These are phyloP conservation scores for Botryosphaeria dothidea DNA, from an alignment of 2,329 filamentous ascomycete genomes.

Conservation along the genomic window DNA sequence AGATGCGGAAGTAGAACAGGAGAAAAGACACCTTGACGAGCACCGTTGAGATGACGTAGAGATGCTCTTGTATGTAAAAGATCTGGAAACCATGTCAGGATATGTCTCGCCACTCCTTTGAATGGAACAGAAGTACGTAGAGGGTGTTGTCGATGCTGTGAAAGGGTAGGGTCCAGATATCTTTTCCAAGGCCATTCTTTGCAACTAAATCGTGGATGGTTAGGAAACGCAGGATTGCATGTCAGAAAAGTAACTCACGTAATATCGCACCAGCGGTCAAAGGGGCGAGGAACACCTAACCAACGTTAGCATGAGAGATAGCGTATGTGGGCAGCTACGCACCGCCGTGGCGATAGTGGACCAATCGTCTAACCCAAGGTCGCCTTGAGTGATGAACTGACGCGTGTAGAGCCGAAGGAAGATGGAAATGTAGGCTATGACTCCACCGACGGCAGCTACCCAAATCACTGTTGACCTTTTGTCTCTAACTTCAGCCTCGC, in stretches of 20 bases:
- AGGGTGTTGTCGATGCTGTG: background rate
- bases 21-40: background rate
- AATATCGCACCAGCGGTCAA: background rate
- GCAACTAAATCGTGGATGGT: background rate
- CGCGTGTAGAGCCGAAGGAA: background rate
- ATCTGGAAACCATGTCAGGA: background rate
- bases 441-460: background rate
- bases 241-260: background rate
- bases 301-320: background rate
- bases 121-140: background rate
- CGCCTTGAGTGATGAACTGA: background rate
- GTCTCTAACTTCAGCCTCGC: background rate
- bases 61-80: slow-evolving; percentile 7
- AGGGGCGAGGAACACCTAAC: background rate
- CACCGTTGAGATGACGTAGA: background rate
- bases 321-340: too few species aligned
- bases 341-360: background rate
- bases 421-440: background rate
- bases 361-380: background rate
- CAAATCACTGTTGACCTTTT: background rate
- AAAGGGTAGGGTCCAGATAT: background rate
- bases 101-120: background rate
- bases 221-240: background rate
- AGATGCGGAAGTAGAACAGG: slow-evolving; percentile 1
- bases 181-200: background rate